Conservation (phyloP, 345 rosid species). For the Geranium brycei region DNA sequence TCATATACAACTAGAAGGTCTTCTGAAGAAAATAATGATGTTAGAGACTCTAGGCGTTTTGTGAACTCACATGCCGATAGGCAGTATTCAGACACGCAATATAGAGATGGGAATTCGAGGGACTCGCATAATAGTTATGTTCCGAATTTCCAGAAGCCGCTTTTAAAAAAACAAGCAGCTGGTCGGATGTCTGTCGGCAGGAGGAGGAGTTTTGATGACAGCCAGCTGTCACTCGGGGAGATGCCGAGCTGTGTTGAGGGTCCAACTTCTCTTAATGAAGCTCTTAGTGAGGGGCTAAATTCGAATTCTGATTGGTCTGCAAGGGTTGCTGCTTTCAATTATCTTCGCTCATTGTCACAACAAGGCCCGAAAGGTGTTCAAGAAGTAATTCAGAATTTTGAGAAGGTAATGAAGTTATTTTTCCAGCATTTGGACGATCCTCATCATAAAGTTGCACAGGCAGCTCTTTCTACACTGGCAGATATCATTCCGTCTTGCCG, state of each 20-base stretch:
- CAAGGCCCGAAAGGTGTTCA: conserved; percentile 92
- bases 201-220: conserved; percentile 80
- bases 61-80: conserved; percentile 47
- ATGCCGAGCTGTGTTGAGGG: conserved; percentile 65
- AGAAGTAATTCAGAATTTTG: conserved; percentile 84
- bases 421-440: conserved; percentile 99
- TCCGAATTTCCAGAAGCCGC: conserved; percentile 97
- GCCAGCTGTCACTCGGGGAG: conserved; percentile 70
- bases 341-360: conserved; percentile 71
- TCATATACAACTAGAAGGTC: conserved; percentile 41
- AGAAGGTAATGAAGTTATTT: conserved; percentile 97
- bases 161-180: conserved; percentile 68
- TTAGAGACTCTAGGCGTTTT: conserved; percentile 56
- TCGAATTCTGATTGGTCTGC: conserved; percentile 96
- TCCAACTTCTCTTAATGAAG: conserved; percentile 78
- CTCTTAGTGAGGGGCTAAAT: conserved; percentile 78
- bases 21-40: conserved; percentile 40
- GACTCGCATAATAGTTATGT: conserved; percentile 63
- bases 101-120: conserved; percentile 48
- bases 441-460: conserved; percentile 99
- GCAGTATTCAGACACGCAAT: conserved; percentile 49
- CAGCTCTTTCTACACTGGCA: conserved; percentile 90
- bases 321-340: conserved; percentile 87
- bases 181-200: conserved; percentile 73
- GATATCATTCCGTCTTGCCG: conserved; percentile 91